These are phyloP conservation scores for Fragaria vesca DNA, from an alignment of 306 rosid species.

Conservation along the genomic window DNA sequence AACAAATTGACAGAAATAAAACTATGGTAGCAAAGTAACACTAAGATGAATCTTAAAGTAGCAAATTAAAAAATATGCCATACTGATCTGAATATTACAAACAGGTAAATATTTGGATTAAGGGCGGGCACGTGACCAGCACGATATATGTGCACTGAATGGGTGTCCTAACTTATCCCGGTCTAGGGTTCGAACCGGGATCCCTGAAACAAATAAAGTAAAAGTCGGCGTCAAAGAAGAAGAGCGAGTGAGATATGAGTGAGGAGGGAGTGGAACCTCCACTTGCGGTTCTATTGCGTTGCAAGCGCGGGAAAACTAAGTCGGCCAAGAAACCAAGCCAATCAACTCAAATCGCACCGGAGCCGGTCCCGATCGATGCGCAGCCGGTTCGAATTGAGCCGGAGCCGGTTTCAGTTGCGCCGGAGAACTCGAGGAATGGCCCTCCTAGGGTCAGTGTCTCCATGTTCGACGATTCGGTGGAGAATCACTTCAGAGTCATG, in stretches of 20 bases:
- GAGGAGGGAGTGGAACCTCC: neutral
- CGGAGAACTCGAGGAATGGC: conserved; percentile 11
- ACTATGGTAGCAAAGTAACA: too few species aligned
- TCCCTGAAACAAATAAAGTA: neutral
- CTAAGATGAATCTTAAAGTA: too few species aligned
- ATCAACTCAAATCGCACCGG: neutral
- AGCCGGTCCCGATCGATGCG: conserved; percentile 7
- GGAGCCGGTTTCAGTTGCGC: neutral
- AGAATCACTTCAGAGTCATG: conserved; percentile 59
- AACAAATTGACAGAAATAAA: too few species aligned
- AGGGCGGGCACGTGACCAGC: too few species aligned
- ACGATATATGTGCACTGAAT: too few species aligned
- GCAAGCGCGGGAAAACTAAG: neutral
- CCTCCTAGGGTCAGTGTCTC: conserved; percentile 35
- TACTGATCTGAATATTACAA: too few species aligned
- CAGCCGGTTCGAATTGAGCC: neutral
- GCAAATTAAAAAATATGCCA: too few species aligned
- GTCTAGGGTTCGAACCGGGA: neutral
- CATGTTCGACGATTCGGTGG: conserved; percentile 54
- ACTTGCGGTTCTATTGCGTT: neutral
- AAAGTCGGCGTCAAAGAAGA: too few species aligned
- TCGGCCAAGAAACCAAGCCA: neutral
- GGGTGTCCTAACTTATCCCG: too few species aligned
- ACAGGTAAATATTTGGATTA: too few species aligned
- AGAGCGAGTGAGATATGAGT: neutral